Evolutionary conservation across 192 early-diverging fungal species (phyloP).

Genomic region (Gigaspora rosea): DNA sequence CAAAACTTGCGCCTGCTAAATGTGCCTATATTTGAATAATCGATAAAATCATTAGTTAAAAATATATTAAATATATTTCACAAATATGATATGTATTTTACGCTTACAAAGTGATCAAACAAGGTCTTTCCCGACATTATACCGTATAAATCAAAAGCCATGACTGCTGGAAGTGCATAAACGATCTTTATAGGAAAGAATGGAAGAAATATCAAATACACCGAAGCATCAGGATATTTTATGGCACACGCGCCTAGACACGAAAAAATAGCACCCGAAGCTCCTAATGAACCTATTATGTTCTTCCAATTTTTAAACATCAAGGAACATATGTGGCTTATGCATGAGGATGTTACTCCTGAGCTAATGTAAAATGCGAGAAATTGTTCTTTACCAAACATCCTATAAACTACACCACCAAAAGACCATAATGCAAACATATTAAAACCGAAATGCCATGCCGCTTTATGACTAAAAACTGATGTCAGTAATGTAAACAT

Average conservation of each 20-base stretch:
- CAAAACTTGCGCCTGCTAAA: constrained; percentile 65
- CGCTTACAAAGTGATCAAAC: constrained; percentile 77
- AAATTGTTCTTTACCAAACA: constrained; percentile 67
- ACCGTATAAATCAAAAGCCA: constrained; percentile 73
- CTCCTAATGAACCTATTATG: constrained; percentile 73
- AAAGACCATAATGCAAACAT: constrained; percentile 77
- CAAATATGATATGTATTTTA: not conserved
- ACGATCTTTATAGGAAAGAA: constrained; percentile 53
- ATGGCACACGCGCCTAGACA: constrained; percentile 63
- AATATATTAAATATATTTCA: not conserved
- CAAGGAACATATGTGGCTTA: constrained; percentile 62
- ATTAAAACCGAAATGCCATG: constrained; percentile 81
- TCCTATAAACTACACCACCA: constrained; percentile 50
- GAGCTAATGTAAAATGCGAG: constrained; percentile 79
- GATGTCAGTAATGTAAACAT: constrained; percentile 79
- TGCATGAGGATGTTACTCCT: constrained; percentile 64
- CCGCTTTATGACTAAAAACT: constrained; percentile 72
- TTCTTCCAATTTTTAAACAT: constrained; percentile 40
- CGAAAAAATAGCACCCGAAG: constrained; percentile 79
- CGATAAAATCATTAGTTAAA: not conserved
- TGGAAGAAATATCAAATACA: constrained; percentile 65
- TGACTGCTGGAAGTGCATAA: constrained; percentile 68
- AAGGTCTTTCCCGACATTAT: constrained; percentile 69
- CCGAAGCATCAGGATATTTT: constrained; percentile 56
- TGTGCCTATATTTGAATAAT: constrained; percentile 51